Evolutionary conservation across 129 eudicot species (phyloP).

Genomic region (Glebionis coronaria): DNA sequence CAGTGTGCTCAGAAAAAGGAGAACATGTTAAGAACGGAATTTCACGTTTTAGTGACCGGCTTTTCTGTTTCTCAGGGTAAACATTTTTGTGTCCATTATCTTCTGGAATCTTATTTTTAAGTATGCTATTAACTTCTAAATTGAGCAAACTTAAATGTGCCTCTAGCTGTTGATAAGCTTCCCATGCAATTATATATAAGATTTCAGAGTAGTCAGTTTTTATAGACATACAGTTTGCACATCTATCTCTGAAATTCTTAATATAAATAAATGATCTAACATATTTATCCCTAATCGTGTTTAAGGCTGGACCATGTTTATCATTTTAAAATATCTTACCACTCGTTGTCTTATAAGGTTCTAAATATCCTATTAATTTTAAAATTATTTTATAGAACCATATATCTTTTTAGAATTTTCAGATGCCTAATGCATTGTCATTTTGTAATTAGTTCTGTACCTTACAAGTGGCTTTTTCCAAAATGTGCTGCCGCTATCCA

Average conservation of each 20-base stretch:
- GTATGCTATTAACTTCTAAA: not conserved
- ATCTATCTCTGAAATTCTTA: too few relatives aligned
- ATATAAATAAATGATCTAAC: too few relatives aligned
- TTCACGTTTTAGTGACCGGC: conserved; percentile 46
- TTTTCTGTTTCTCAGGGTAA: conserved; percentile 89
- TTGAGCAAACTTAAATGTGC: not conserved
- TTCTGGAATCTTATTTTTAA: not conserved
- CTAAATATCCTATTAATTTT: not conserved
- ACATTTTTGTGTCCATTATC: conserved; percentile 20
- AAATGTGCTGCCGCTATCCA: conserved; percentile 85
- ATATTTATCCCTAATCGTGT: too few relatives aligned
- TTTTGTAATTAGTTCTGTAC: conserved; percentile 48
- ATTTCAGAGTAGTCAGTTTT: too few relatives aligned
- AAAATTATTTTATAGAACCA: not conserved
- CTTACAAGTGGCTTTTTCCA: conserved; percentile 87
- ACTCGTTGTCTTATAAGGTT: not conserved
- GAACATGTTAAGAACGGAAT: conserved; percentile 38
- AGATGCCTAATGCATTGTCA: conserved; percentile 3
- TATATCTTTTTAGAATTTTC: conserved; percentile 5
- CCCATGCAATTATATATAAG: too few relatives aligned
- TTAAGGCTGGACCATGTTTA: too few relatives aligned
- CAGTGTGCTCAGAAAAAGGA: conserved; percentile 35
- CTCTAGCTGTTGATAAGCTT: not conserved
- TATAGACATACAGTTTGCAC: too few relatives aligned
- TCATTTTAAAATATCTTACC: not conserved